Percentiles rank a stretch among this genome's conserved stretches.
phyloP scores from a whole-genome alignment of 495 filamentous ascomycete species.

The Amorphotheca resinae region DNA sequence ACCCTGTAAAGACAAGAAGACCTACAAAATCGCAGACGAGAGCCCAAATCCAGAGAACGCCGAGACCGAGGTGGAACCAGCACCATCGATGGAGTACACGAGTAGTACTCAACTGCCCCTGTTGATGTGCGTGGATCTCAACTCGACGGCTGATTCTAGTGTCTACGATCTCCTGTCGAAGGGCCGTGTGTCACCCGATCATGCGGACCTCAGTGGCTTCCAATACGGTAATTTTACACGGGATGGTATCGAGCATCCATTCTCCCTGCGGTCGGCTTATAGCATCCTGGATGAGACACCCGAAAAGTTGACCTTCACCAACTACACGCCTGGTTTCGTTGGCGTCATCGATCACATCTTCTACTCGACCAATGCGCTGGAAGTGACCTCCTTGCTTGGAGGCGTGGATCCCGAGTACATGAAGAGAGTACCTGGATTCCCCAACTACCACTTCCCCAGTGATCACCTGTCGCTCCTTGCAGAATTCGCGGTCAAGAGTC shows the following conservation, averaged over 20 bases:
- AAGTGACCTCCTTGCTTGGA: conserved; percentile 77
- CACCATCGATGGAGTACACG: conserved; percentile 60
- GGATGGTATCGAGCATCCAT: conserved; percentile 86
- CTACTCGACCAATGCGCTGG: conserved; percentile 85
- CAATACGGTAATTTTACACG: conserved; percentile 83
- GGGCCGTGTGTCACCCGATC: conserved; percentile 57
- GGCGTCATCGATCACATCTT: conserved; percentile 94
- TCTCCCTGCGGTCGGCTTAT: conserved; percentile 85
- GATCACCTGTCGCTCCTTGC: conserved; percentile 90
- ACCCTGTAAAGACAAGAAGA: conserved; percentile 66
- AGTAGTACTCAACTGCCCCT: conserved; percentile 79
- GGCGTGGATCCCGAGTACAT: conserved; percentile 87
- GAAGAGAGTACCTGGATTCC: conserved; percentile 82
- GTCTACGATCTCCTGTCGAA: conserved; percentile 79
- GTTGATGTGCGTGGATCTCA: conserved; percentile 90
- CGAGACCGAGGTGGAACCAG: conserved; percentile 35
- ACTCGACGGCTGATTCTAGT: conserved; percentile 70
- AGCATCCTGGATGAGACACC: conserved; percentile 46
- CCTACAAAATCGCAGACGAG: conserved; percentile 27
- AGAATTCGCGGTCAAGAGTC: conserved; percentile 79
- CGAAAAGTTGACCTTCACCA: conserved; percentile 83
- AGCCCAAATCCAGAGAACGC: conserved; percentile 40
- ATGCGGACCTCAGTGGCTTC: conserved; percentile 56
- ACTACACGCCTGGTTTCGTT: conserved; percentile 85
- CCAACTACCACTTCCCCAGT: conserved; percentile 93